Percentiles rank a stretch among this genome's conserved stretches.
phyloP scores from a whole-genome alignment of 2,329 filamentous ascomycete species.

The Stenocarpella maydis region DNA sequence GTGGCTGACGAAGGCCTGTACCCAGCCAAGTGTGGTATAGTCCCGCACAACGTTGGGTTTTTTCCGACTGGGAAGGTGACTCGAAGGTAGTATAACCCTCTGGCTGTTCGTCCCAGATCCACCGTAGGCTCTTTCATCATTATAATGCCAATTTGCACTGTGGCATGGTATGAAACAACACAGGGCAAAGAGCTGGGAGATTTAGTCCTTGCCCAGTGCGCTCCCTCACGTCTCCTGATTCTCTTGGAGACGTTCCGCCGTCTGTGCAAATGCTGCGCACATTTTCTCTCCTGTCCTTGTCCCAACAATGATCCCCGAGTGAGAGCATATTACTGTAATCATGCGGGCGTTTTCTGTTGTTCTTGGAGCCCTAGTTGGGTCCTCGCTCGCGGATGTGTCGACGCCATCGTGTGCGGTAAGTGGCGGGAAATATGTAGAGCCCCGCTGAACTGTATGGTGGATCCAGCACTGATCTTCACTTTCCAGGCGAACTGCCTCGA shows the following conservation, averaged over 20 bases:
- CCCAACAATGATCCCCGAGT: neutral
- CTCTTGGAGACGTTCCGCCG: neutral
- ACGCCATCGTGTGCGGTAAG: slow-evolving; percentile 11
- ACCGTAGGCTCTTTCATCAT: neutral
- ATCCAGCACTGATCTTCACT: neutral
- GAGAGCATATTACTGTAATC: neutral
- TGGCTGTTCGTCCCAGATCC: neutral
- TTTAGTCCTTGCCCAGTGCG: slow-evolving; percentile 1
- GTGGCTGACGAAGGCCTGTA: neutral
- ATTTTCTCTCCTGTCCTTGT: neutral
- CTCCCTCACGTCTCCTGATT: neutral
- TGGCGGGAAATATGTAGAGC: neutral
- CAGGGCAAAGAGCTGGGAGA: neutral
- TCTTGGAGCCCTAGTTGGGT: neutral
- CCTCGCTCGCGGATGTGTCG: neutral
- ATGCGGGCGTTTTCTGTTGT: slow-evolving; percentile 11
- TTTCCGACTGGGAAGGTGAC: neutral
- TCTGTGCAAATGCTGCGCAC: neutral
- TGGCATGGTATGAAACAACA: slow-evolving; percentile 11
- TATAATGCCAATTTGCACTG: slow-evolving; percentile 14
- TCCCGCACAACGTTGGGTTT: neutral
- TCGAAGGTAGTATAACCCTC: neutral
- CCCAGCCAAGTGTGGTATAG: slow-evolving; percentile 2
- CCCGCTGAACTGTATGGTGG: too few relatives aligned
- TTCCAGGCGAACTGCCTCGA: neutral